Evolutionary conservation across 1,284 basidiomycete species (phyloP).

Genomic region (Leccinum idahoense): DNA sequence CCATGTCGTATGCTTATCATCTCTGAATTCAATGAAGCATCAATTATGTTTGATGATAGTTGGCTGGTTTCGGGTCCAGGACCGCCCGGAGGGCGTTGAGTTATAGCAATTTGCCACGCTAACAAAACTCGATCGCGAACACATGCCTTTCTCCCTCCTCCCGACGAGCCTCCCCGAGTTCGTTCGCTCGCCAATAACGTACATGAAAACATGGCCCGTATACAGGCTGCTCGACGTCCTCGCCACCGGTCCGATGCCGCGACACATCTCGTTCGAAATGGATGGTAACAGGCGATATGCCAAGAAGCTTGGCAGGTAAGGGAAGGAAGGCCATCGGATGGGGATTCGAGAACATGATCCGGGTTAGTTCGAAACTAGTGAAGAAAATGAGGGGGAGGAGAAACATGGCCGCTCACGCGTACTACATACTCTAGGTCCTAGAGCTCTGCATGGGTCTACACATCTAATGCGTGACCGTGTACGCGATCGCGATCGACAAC

Average conservation of each 20-base stretch:
- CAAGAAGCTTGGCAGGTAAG: slow-evolving; percentile 56
- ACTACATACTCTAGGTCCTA: slow-evolving; percentile 51
- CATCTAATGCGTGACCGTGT: slow-evolving; percentile 84
- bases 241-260: slow-evolving; percentile 80
- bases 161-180: slow-evolving; percentile 12
- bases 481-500: slow-evolving; percentile 97
- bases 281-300: slow-evolving; percentile 97
- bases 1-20: background rate
- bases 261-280: slow-evolving; percentile 96
- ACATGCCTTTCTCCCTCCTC: slow-evolving; percentile 6
- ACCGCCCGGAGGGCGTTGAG: background rate
- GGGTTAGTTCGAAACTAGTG: slow-evolving; percentile 51
- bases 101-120: background rate
- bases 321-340: slow-evolving; percentile 77
- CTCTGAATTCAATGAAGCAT: background rate
- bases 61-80: background rate
- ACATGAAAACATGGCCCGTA: slow-evolving; percentile 22
- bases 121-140: background rate
- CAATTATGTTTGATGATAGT: background rate
- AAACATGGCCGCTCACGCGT: background rate
- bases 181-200: slow-evolving; percentile 9
- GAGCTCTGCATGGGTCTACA: slow-evolving; percentile 77
- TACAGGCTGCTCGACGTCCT: slow-evolving; percentile 56
- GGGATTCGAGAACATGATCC: slow-evolving; percentile 79
- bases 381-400: background rate